phyloP scores from a whole-genome alignment of 2,329 filamentous ascomycete genomes.

The Aspergillus transmontanensis region DNA sequence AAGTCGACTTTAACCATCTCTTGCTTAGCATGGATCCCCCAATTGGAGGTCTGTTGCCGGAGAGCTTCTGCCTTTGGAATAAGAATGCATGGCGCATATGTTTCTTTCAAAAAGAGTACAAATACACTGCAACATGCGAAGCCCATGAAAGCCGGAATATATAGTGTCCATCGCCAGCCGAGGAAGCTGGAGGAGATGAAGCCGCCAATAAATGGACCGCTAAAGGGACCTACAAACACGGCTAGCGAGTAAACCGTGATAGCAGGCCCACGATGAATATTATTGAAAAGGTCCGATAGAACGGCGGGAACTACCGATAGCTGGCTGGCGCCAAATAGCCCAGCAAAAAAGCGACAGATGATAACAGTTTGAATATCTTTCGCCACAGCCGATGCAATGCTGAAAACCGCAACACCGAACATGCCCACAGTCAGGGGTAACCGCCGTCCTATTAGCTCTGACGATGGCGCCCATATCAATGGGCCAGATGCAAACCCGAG shows the following conservation, averaged over 20 bases:
- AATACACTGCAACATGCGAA: conserved; percentile 42
- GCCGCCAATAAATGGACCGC: conserved; percentile 53
- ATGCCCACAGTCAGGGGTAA: conserved; percentile 50
- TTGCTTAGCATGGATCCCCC: conserved; percentile 57
- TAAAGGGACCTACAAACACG: conserved; percentile 50
- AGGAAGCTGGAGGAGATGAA: conserved; percentile 50
- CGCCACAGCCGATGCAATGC: conserved; percentile 45
- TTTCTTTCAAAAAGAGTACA: conserved; percentile 52
- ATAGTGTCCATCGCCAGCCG: conserved; percentile 55
- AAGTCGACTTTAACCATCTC: conserved; percentile 54
- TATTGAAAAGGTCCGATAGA: conserved; percentile 52
- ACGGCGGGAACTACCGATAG: conserved; percentile 47
- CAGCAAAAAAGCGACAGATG: conserved; percentile 49
- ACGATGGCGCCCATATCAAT: conserved; percentile 63
- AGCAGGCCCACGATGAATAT: conserved; percentile 40
- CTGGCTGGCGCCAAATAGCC: conserved; percentile 47
- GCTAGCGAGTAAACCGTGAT: conserved; percentile 52
- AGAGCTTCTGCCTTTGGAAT: conserved; percentile 55
- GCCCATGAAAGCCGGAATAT: conserved; percentile 54
- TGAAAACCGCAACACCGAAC: conserved; percentile 46
- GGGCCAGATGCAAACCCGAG: conserved; percentile 62
- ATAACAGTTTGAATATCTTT: conserved; percentile 44
- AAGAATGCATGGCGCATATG: conserved; percentile 56
- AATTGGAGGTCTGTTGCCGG: conserved; percentile 54
- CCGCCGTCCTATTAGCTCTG: conserved; percentile 61